Conservation (phyloP, 306 rosid species). For the Dryas alaskensis region DNA sequence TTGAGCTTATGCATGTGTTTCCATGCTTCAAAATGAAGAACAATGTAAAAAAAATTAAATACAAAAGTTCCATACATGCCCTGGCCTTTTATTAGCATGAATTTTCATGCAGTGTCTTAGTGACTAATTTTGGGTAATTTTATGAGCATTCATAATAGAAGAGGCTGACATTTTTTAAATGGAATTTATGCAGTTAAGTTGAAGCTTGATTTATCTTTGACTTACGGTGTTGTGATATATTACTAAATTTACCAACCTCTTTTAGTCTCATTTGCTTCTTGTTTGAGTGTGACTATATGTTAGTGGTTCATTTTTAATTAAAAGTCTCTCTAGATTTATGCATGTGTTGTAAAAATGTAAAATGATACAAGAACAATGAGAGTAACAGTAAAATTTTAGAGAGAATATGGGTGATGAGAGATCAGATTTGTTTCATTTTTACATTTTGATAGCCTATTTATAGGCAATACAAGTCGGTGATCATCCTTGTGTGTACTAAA, state of each 20-base stretch:
- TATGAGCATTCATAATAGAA: neutral
- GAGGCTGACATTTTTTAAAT: neutral
- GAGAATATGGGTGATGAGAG: no score
- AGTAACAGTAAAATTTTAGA: no score
- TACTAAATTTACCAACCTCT: neutral
- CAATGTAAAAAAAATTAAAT: neutral
- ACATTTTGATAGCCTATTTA: no score
- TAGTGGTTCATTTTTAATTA: neutral
- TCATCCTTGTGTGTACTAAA: no score
- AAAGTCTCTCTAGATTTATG: neutral
- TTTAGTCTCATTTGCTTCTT: neutral
- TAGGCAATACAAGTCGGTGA: no score
- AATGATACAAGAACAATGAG: no score
- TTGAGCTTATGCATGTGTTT: neutral
- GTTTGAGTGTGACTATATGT: neutral
- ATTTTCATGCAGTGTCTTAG: neutral
- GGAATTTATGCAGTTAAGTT: neutral
- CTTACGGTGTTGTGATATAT: neutral
- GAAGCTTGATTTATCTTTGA: neutral
- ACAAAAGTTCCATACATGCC: neutral
- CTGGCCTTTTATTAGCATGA: neutral
- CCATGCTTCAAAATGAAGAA: neutral
- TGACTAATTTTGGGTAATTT: neutral
- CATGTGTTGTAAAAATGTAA: neutral
- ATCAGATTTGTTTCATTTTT: no score